Evolutionary conservation across 2,329 filamentous ascomycete genomes (phyloP).

Genomic region (Bipolaris cookei): DNA sequence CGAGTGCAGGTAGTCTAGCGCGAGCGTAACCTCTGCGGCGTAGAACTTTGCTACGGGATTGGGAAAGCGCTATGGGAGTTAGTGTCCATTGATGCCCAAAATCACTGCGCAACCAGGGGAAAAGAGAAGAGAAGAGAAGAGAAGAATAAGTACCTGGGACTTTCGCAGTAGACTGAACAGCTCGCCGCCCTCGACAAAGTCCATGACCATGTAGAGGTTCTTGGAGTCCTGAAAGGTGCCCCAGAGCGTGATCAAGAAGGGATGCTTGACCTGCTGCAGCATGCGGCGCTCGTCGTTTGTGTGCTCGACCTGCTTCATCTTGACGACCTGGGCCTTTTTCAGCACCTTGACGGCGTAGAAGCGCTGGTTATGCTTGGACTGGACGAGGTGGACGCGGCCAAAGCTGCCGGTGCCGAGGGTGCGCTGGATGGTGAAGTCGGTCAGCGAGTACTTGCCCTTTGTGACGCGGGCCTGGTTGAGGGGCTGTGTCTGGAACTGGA

Average conservation of each 20-base stretch:
- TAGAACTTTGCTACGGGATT: constrained; percentile 99
- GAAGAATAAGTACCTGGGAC: constrained; percentile 56
- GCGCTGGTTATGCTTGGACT: constrained; percentile 96
- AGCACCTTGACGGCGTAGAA: constrained; percentile 99
- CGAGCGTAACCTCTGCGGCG: constrained; percentile 93
- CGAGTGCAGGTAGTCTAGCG: constrained; percentile 91
- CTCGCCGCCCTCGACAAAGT: constrained; percentile 98
- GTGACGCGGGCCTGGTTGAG: constrained; percentile 67
- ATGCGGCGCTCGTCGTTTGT: constrained; percentile 97
- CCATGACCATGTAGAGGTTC: constrained; percentile 99
- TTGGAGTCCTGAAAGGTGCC: constrained; percentile 95
- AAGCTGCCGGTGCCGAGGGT: constrained; percentile 97
- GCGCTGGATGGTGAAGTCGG: constrained; percentile 86
- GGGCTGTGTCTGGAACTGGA: constrained; percentile 45
- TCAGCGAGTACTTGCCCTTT: constrained; percentile 95
- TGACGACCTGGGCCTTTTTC: constrained; percentile 98
- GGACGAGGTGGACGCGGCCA: constrained; percentile 92
- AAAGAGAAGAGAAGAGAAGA: background rate
- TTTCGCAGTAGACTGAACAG: constrained; percentile 94
- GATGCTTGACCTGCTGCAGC: constrained; percentile 96
- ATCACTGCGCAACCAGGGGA: background rate
- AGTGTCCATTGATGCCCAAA: background rate
- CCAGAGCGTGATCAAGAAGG: constrained; percentile 97
- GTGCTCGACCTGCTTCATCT: constrained; percentile 99
- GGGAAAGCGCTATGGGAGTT: constrained; percentile 78